Base-by-base conservation (phyloP, 257 asterid species). In the Penstemon newberryi region DNA sequence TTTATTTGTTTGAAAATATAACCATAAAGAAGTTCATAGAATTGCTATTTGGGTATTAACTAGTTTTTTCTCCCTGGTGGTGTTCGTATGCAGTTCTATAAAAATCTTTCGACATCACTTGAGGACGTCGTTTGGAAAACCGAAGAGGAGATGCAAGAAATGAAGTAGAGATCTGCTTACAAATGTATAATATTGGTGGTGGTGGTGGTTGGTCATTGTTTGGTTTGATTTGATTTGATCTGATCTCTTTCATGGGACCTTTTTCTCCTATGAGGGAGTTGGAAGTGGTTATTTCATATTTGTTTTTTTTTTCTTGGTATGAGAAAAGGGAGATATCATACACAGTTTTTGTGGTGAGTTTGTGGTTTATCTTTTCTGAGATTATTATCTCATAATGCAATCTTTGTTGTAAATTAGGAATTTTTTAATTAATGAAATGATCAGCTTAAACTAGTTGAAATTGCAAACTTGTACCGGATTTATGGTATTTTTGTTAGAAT, bases 61-160 rank as follows among this genome's bases (percentile, higher is more conserved):
- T 47, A 47, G 40, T 56, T 64, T 15, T 57, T 4, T 36, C 41
- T 50, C 18, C 57, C 4, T 56, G 37, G n/a, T 56, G 66, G 42
- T 64, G 58, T 54, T 11, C 11, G 10, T 60, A 55, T 67, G 86
- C 92, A 91, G 97, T 91, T 91, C 73, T 91, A 91, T 73, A 88
- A 91, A 67, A 88, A 74, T 39, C 90, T 91, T 11, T 88, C 96
- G 0, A 86, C 86, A 37, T 47, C 88, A 60, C 86, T 91, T 37
- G 86, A 88, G 74, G 97, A 91, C 50, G 95, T 91, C 10, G 95
- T 91, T 70, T 91, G 97, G 97, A 91, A 85, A 81, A 86, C 96
- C 0, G 97, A 88, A 75, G 97, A 91, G 66, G 96, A 91, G 40
- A 90, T 85, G 96, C 95, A 86, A 73, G 69, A 73, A 52, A 73